phyloP scores from a whole-genome alignment of 352 stramenopile genomes.

The Pythium sukuiense region DNA sequence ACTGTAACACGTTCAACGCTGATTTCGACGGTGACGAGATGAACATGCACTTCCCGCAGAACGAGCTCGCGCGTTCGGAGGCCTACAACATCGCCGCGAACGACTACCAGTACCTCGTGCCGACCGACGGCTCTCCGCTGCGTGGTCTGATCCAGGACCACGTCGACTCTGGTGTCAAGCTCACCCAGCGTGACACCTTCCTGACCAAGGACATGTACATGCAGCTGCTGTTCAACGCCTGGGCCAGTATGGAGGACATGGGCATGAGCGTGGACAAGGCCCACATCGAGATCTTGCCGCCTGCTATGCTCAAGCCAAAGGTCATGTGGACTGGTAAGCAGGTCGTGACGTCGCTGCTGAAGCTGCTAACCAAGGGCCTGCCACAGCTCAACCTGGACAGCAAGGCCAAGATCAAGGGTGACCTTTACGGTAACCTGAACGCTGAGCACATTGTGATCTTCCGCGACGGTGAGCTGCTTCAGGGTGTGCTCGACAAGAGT shows the following conservation, averaged over 20 bases:
- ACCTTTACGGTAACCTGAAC: slow-evolving; percentile 93
- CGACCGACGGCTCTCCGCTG: slow-evolving; percentile 97
- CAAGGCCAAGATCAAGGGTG: slow-evolving; percentile 97
- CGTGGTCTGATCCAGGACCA: slow-evolving; percentile 99
- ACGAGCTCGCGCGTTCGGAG: slow-evolving; percentile 96
- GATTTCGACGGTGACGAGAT: slow-evolving; percentile 99
- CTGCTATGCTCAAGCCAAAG: slow-evolving; percentile 97
- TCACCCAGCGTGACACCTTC: slow-evolving; percentile 98
- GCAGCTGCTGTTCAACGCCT: slow-evolving; percentile 96
- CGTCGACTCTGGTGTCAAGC: slow-evolving; percentile 98
- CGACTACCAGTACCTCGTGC: slow-evolving; percentile 98
- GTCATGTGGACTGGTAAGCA: slow-evolving; percentile 99
- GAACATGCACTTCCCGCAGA: slow-evolving; percentile 99
- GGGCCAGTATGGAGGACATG: slow-evolving; percentile 94
- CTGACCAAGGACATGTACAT: slow-evolving; percentile 98
- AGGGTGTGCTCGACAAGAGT: slow-evolving; percentile 98
- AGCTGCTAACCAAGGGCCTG: slow-evolving; percentile 90
- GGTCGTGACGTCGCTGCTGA: slow-evolving; percentile 96
- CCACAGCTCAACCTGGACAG: slow-evolving; percentile 91
- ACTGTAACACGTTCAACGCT: slow-evolving; percentile 99
- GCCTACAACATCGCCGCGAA: slow-evolving; percentile 97
- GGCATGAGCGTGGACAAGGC: slow-evolving; percentile 83
- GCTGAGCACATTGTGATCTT: slow-evolving; percentile 97
- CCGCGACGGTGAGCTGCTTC: slow-evolving; percentile 94
- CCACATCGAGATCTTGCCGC: slow-evolving; percentile 95